phyloP scores from a whole-genome alignment of 257 asterid genomes.

The Rehmannia glutinosa region DNA sequence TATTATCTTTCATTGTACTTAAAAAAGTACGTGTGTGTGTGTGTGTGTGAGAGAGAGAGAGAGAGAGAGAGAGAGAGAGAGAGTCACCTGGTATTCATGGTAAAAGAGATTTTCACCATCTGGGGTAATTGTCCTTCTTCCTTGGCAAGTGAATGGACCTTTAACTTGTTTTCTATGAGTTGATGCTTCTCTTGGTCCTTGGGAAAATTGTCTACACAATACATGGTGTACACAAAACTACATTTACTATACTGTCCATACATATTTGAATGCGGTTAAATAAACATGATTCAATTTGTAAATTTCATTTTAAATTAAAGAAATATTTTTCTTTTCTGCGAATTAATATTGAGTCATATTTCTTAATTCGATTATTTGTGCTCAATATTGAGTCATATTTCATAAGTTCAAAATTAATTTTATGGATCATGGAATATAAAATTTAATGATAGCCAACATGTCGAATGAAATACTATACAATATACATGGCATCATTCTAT shows the following conservation, averaged over 20 bases:
- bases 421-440: no score
- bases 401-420: no score
- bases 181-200: slow-evolving; percentile 4
- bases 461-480: no score
- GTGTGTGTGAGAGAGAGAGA: background rate
- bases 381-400: no score
- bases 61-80: background rate
- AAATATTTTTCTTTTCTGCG: no score
- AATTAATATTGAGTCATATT: no score
- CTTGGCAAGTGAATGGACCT: background rate
- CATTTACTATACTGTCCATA: background rate
- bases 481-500: no score
- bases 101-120: background rate
- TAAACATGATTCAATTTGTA: background rate
- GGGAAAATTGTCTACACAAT: slow-evolving; percentile 15
- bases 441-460: no score
- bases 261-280: background rate
- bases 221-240: background rate
- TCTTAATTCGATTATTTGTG: no score
- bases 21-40: background rate
- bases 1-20: no score
- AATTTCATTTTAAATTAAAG: background rate
- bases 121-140: slow-evolving; percentile 16
- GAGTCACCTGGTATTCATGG: slow-evolving; percentile 16
- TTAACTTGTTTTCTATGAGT: background rate